Conservation (phyloP, 768 basidiomycete species). For the Astraeus odoratus region DNA sequence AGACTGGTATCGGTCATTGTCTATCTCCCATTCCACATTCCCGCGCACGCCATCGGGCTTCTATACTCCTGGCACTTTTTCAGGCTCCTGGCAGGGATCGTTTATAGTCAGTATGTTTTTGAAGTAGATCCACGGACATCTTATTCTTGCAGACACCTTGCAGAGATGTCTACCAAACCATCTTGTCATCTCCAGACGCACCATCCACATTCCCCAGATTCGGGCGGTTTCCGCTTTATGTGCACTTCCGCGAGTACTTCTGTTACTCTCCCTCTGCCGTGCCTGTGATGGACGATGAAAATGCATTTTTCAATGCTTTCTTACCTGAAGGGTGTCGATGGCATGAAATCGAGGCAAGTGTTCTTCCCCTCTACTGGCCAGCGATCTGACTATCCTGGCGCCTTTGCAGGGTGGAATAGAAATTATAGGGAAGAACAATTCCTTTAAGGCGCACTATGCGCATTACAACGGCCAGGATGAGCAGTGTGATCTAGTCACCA, state of each 20-base stretch:
- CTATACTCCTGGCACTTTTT: conserved; percentile 39
- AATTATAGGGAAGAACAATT: conserved; percentile 26
- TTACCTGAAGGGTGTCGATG: conserved; percentile 35
- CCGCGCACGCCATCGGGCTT: conserved; percentile 8
- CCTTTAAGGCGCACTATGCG: conserved; percentile 34
- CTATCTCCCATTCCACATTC: background rate
- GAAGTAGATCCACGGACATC: background rate
- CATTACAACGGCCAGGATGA: too few relatives aligned
- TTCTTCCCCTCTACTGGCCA: background rate
- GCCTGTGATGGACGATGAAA: conserved; percentile 28
- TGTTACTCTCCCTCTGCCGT: conserved; percentile 30
- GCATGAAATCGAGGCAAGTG: conserved; percentile 24
- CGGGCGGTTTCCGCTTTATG: conserved; percentile 40
- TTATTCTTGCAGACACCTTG: conserved; percentile 30
- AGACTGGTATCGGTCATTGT: conserved; percentile 22
- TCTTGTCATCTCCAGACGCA: conserved; percentile 27
- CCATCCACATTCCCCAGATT: conserved; percentile 31
- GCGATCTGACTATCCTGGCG: background rate
- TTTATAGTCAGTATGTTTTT: conserved; percentile 32
- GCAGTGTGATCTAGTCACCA: conserved; percentile 9
- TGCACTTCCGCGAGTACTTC: conserved; percentile 44
- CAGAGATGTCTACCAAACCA: conserved; percentile 31
- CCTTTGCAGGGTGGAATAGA: conserved; percentile 22
- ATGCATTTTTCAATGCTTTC: conserved; percentile 40
- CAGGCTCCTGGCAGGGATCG: conserved; percentile 46